A percentile compares a stretch with the other conserved stretches of the same genome.
Evolutionary conservation across 2,329 filamentous ascomycete species (phyloP).

Genomic region (Emergomyces pasteurianus): DNA sequence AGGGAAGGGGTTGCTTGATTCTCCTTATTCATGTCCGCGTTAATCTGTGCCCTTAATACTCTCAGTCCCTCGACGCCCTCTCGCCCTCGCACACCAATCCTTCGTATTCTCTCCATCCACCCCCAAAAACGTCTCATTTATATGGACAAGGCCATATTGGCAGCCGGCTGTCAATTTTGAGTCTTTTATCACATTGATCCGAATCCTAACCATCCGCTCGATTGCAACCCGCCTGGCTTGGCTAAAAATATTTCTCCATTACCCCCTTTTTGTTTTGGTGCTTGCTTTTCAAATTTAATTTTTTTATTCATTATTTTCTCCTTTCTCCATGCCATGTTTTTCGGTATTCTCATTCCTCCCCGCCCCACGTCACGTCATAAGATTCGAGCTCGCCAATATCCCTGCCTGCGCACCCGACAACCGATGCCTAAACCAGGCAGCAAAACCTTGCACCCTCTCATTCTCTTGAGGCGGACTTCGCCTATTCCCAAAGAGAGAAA

Average conservation of each 20-base stretch:
- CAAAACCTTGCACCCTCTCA: background rate
- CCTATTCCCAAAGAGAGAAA: background rate
- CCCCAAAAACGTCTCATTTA: background rate
- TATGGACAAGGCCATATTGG: background rate
- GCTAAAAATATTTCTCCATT: background rate
- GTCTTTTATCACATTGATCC: background rate
- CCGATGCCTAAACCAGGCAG: background rate
- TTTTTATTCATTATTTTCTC: background rate
- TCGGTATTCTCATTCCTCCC: background rate
- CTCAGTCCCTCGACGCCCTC: too few species aligned
- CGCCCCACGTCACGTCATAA: background rate
- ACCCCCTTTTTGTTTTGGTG: background rate
- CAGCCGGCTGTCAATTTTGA: constrained; percentile 8
- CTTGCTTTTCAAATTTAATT: background rate
- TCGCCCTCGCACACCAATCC: too few species aligned
- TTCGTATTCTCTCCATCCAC: too few species aligned
- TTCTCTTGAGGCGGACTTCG: background rate
- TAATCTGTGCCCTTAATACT: background rate
- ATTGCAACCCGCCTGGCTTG: background rate
- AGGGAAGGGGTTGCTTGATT: background rate
- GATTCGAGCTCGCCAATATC: background rate
- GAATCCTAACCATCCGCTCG: background rate
- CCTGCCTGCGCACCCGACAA: background rate
- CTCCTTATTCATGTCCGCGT: background rate
- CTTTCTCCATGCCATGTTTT: background rate